Evolutionary conservation across 2,329 filamentous ascomycete genomes (phyloP).

Genomic region (Claviceps sp.): DNA sequence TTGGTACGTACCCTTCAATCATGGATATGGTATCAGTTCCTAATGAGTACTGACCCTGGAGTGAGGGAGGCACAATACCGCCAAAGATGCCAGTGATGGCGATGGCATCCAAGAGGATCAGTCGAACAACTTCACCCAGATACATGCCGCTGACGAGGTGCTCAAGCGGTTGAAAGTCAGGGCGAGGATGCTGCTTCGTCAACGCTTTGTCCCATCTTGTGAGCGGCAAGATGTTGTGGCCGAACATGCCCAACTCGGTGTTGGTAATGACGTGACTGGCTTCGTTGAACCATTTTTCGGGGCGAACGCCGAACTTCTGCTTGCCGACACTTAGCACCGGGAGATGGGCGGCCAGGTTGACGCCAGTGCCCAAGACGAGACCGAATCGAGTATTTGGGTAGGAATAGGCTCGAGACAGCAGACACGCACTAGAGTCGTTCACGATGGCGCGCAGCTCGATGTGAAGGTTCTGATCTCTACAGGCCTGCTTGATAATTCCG

Average conservation of each 20-base stretch:
- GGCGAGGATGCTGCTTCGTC: conserved; percentile 37
- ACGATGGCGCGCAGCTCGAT: conserved; percentile 47
- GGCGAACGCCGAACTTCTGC: conserved; percentile 43
- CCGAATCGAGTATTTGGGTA: conserved; percentile 46
- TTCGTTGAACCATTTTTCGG: conserved; percentile 40
- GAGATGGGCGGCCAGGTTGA: conserved; percentile 52
- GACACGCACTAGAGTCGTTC: conserved; percentile 54
- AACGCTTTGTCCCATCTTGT: conserved; percentile 48
- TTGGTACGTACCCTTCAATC: conserved; percentile 35
- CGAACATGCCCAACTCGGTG: conserved; percentile 56
- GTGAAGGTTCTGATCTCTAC: conserved; percentile 34
- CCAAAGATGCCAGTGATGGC: conserved; percentile 39
- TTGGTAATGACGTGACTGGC: conserved; percentile 53
- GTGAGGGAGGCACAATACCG: conserved; percentile 40
- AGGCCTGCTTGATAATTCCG: conserved; percentile 42
- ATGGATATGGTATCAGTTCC: conserved; percentile 47
- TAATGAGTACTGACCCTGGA: conserved; percentile 41
- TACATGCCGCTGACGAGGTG: conserved; percentile 53
- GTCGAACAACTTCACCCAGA: conserved; percentile 49
- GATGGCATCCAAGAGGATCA: conserved; percentile 46
- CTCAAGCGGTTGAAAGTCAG: conserved; percentile 49
- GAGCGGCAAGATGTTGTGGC: conserved; percentile 41
- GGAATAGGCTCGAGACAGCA: conserved; percentile 50
- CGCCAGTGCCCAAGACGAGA: conserved; percentile 53
- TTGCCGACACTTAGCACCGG: conserved; percentile 42